Conservation (phyloP, 345 rosid genomes). For the Salix viminalis region DNA sequence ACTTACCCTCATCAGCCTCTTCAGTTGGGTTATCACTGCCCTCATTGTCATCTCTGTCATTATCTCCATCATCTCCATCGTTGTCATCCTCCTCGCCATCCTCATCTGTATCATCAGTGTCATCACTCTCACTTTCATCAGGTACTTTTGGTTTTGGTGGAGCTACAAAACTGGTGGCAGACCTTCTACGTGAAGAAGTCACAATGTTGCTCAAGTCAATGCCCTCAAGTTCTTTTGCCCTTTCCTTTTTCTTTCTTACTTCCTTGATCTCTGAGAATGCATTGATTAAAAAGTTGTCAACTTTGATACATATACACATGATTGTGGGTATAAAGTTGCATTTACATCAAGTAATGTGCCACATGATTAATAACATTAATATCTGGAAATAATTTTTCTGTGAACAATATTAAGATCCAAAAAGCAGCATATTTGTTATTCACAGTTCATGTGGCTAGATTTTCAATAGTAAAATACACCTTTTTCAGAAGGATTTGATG, state of each 20-base stretch:
- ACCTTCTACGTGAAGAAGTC: conserved; percentile 72
- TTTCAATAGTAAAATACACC: conserved; percentile 35
- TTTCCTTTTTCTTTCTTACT: conserved; percentile 60
- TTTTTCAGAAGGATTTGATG: conserved; percentile 75
- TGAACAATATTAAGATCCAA: neutral
- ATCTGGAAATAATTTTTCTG: neutral
- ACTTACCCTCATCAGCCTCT: conserved; percentile 45
- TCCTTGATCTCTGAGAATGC: conserved; percentile 71
- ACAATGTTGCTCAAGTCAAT: conserved; percentile 82
- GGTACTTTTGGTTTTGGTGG: conserved; percentile 71
- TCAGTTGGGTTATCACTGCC: conserved; percentile 32
- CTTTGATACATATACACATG: neutral
- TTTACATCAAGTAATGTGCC: neutral
- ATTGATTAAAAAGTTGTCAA: conserved; percentile 6
- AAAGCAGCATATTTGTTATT: neutral
- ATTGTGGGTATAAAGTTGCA: neutral
- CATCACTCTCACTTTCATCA: conserved; percentile 49
- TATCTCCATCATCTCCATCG: conserved; percentile 33
- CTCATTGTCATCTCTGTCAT: conserved; percentile 11
- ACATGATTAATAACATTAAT: neutral
- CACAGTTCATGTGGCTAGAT: conserved; percentile 5
- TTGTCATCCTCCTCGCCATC: conserved; percentile 30
- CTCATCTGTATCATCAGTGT: conserved; percentile 35
- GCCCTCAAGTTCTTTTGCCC: conserved; percentile 82
- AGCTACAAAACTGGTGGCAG: conserved; percentile 53